A percentile compares a stretch with the other conserved stretches of the same genome.
These are phyloP conservation scores for Reticulascus tulasneorum DNA, from an alignment of 2,329 filamentous ascomycete species.

Conservation along the genomic window DNA sequence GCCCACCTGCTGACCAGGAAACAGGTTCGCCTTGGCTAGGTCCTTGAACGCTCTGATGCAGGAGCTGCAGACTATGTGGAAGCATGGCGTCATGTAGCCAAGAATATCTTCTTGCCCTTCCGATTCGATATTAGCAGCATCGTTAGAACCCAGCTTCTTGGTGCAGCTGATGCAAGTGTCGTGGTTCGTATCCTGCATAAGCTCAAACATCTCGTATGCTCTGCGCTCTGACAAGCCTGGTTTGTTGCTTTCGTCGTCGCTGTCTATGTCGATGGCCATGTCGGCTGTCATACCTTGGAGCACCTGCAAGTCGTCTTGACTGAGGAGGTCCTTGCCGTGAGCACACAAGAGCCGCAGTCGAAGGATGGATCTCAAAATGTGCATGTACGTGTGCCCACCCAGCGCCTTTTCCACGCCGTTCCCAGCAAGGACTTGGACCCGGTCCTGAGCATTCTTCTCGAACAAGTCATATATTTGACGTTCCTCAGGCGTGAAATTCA, in stretches of 20 bases:
- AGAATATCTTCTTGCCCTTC: conserved; percentile 62
- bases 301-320: conserved; percentile 74
- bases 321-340: conserved; percentile 87
- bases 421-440: conserved; percentile 70
- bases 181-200: conserved; percentile 78
- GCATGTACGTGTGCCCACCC: conserved; percentile 85
- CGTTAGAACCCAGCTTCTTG: conserved; percentile 55
- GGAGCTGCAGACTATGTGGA: conserved; percentile 74
- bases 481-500: conserved; percentile 76
- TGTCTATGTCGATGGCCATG: conserved; percentile 85
- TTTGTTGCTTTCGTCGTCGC: conserved; percentile 59
- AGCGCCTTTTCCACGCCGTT: conserved; percentile 55
- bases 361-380: conserved; percentile 87
- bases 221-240: conserved; percentile 62
- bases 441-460: conserved; percentile 72
- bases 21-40: conserved; percentile 38
- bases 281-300: conserved; percentile 79
- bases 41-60: conserved; percentile 63
- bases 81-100: conserved; percentile 81
- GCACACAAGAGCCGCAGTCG: conserved; percentile 87
- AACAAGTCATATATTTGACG: conserved; percentile 79
- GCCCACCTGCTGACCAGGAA: conserved; percentile 36
- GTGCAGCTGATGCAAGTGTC: conserved; percentile 71
- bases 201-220: conserved; percentile 79
- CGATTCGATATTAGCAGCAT: conserved; percentile 52